Conservation (phyloP, 352 stramenopile species). For the Globisporangium sylvaticum region DNA sequence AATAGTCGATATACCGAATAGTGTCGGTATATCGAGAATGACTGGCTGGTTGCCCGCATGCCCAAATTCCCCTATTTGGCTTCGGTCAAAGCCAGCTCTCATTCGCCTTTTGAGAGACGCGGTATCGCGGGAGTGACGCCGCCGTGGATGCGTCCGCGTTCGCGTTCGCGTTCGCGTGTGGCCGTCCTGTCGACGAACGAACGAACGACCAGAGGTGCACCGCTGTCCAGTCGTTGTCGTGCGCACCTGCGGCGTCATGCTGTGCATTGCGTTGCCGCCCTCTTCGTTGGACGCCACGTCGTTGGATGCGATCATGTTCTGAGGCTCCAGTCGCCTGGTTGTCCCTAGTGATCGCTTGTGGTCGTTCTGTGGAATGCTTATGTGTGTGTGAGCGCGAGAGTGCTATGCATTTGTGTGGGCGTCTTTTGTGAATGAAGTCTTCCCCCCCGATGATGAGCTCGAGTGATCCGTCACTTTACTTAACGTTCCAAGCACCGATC, state of each 20-base stretch:
- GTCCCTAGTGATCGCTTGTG: neutral
- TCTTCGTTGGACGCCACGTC: neutral
- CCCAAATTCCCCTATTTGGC: neutral
- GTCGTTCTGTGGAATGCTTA: neutral
- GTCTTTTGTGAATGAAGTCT: neutral
- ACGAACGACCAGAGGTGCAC: neutral
- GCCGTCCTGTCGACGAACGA: constrained; percentile 5
- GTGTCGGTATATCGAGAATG: neutral
- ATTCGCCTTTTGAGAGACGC: neutral
- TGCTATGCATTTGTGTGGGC: neutral
- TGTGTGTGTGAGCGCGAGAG: neutral
- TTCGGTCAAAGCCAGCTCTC: no score
- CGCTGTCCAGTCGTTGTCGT: neutral
- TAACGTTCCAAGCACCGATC: constrained; percentile 50
- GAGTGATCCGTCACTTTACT: constrained; percentile 9
- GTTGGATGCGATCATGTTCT: neutral
- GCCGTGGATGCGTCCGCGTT: neutral
- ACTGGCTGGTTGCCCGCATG: neutral
- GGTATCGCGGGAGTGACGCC: neutral
- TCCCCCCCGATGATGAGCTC: constrained; percentile 53
- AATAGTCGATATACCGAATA: no score
- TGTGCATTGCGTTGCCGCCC: neutral
- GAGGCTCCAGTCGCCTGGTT: neutral
- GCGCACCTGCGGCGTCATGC: neutral
- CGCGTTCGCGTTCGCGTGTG: neutral